These are phyloP conservation scores for Isabelozyma gotoi DNA, from an alignment of 805 yeast species.

Conservation along the genomic window DNA sequence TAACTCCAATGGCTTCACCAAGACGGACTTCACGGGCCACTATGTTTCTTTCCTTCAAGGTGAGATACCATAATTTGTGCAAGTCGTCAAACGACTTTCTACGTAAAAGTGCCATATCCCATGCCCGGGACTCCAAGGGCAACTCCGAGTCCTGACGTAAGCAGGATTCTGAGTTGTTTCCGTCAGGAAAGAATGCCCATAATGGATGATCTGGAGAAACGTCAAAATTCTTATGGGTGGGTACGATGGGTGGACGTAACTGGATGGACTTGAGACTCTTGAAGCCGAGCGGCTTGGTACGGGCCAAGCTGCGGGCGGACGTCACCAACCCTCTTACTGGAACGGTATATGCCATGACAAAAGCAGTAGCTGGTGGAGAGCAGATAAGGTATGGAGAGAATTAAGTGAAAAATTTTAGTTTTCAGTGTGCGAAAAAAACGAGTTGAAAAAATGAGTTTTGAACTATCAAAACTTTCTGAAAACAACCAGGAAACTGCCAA, in stretches of 20 bases:
- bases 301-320: constrained; percentile 31
- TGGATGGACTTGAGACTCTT: constrained; percentile 37
- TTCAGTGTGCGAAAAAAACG: neutral
- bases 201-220: constrained; percentile 87
- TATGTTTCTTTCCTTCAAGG: constrained; percentile 78
- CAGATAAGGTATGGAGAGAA: no score
- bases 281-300: constrained; percentile 31
- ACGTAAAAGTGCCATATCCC: constrained; percentile 88
- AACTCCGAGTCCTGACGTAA: constrained; percentile 59
- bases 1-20: constrained; percentile 31
- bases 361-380: neutral
- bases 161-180: constrained; percentile 50
- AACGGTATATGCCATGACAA: neutral
- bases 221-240: constrained; percentile 69
- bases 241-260: constrained; percentile 81
- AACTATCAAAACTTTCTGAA: neutral
- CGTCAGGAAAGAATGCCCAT: constrained; percentile 80
- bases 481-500: no score
- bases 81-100: constrained; percentile 89
- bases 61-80: constrained; percentile 87
- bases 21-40: constrained; percentile 74
- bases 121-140: constrained; percentile 61
- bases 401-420: neutral
- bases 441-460: neutral
- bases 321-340: constrained; percentile 30